Evolutionary conservation across 2,329 filamentous ascomycete species (phyloP).

Genomic region (Dactylellina cionopaga): DNA sequence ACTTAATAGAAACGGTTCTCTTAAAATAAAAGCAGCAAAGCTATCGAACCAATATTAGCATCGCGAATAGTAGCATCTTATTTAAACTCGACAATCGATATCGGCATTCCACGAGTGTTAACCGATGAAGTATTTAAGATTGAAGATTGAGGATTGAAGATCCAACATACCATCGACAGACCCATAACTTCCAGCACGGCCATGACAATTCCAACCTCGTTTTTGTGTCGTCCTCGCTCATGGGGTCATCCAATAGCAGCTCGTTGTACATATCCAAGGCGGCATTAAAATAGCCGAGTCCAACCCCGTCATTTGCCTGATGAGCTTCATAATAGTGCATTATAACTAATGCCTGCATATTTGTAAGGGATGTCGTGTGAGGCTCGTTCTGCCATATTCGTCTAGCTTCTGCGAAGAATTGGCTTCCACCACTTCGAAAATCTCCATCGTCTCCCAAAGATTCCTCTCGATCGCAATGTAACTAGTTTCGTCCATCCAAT

Average conservation of each 20-base stretch:
- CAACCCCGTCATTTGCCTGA: conserved; percentile 30
- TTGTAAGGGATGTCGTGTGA: conserved; percentile 14
- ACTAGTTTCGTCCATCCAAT: not conserved
- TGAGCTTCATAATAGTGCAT: conserved; percentile 42
- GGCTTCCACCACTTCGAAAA: conserved; percentile 6
- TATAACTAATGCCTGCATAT: conserved; percentile 33
- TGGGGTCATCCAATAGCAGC: not conserved
- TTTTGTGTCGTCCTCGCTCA: not conserved
- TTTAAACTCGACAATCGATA: too few species aligned
- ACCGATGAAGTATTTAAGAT: not conserved
- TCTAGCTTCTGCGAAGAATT: conserved; percentile 39
- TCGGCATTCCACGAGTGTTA: too few species aligned
- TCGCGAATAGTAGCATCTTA: conserved; percentile 4
- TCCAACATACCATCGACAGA: conserved; percentile 19
- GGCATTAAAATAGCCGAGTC: conserved; percentile 13
- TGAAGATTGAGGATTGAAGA: not conserved
- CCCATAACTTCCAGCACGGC: conserved; percentile 47
- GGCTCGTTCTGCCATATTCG: conserved; percentile 9
- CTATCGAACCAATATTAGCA: conserved; percentile 22
- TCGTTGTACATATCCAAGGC: conserved; percentile 30
- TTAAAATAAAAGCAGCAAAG: conserved; percentile 29
- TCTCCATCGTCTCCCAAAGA: conserved; percentile 9
- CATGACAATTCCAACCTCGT: conserved; percentile 6
- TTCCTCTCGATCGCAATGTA: conserved; percentile 35
- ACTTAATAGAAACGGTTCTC: conserved; percentile 18